These are phyloP conservation scores for Ganoderma boninense DNA, from an alignment of 1,284 basidiomycete genomes.

Conservation along the genomic window DNA sequence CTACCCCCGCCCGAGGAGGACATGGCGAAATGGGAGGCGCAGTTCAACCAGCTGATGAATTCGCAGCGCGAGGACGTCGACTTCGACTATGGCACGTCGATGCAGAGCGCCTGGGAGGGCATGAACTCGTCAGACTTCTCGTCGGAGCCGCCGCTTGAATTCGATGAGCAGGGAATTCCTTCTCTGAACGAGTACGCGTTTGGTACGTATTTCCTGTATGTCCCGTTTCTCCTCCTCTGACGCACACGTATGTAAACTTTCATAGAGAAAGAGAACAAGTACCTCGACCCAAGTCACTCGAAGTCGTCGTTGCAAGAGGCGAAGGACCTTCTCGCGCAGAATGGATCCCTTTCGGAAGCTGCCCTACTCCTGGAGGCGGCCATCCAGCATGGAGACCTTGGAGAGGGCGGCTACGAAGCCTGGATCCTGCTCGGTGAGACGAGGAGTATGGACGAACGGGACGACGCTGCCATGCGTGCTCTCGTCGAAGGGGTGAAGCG, in stretches of 20 bases:
- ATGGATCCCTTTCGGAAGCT: conserved; percentile 88
- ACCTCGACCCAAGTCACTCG: conserved; percentile 59
- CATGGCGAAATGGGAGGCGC: conserved; percentile 87
- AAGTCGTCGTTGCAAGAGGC: conserved; percentile 72
- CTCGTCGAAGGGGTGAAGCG: conserved; percentile 72
- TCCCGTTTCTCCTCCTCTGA: conserved; percentile 30
- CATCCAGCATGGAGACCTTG: conserved; percentile 80
- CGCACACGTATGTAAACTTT: background rate
- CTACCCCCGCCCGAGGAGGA: conserved; percentile 68
- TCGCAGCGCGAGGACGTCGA: conserved; percentile 70
- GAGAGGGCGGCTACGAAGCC: conserved; percentile 85
- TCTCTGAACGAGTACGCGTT: conserved; percentile 76
- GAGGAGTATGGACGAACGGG: conserved; percentile 95
- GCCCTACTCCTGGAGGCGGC: conserved; percentile 89
- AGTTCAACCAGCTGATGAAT: conserved; percentile 85
- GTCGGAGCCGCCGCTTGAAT: conserved; percentile 49
- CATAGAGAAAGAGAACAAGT: conserved; percentile 75
- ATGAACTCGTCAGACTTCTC: conserved; percentile 49
- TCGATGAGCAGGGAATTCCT: conserved; percentile 80
- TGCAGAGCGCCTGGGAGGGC: conserved; percentile 73
- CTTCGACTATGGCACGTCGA: conserved; percentile 63
- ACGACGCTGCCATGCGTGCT: conserved; percentile 82
- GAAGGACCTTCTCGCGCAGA: conserved; percentile 77
- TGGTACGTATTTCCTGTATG: conserved; percentile 55
- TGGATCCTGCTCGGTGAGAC: conserved; percentile 96